Conservation (phyloP, 208 protist genomes). For the Leishmania major region DNA sequence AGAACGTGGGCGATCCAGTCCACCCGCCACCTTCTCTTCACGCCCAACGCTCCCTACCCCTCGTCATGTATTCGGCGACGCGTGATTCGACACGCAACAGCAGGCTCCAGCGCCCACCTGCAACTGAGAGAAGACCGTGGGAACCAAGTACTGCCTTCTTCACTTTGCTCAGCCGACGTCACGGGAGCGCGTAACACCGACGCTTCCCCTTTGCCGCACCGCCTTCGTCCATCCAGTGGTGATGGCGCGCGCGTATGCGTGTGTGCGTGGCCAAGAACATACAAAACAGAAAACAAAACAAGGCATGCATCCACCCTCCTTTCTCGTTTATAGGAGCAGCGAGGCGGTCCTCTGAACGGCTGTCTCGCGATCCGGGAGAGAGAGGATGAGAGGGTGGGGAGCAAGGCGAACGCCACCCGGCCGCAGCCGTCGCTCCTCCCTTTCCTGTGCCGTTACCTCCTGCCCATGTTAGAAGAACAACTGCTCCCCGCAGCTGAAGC, state of each 20-base stretch:
- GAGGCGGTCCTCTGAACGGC: not conserved
- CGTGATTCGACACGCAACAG: not conserved
- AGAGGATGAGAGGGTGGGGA: not conserved
- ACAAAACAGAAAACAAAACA: constrained; percentile 20
- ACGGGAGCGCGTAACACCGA: not conserved
- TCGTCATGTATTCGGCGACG: not conserved
- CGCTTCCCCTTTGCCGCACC: not conserved
- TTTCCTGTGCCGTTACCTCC: not conserved
- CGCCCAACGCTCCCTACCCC: not conserved
- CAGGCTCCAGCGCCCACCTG: not conserved
- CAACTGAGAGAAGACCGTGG: not conserved
- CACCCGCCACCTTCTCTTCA: no score
- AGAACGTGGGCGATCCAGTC: not conserved
- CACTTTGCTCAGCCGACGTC: not conserved
- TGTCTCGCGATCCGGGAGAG: not conserved
- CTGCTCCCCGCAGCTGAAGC: not conserved
- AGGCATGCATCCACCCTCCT: not conserved
- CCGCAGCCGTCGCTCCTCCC: not conserved
- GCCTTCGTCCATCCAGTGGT: not conserved
- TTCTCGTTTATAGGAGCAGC: not conserved
- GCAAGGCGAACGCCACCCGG: not conserved
- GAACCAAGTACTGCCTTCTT: not conserved
- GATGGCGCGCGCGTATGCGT: not conserved
- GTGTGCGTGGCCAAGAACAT: not conserved
- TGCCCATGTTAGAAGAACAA: not conserved